phyloP scores from a whole-genome alignment of 2,329 filamentous ascomycete genomes.

The Colletotrichum scovillei region DNA sequence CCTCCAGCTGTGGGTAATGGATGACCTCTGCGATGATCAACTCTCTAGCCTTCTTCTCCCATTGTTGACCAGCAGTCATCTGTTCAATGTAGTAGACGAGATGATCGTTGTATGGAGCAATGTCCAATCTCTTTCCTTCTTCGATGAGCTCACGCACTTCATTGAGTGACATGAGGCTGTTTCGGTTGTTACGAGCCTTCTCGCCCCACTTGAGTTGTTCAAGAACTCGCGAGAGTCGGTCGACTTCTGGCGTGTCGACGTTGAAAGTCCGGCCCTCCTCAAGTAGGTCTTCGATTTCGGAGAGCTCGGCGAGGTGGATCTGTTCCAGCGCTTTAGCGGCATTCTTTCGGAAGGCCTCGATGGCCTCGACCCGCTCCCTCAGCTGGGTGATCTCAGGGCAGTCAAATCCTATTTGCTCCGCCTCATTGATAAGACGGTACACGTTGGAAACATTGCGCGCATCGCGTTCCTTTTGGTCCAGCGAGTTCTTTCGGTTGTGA shows the following conservation, averaged over 20 bases:
- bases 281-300: constrained; percentile 89
- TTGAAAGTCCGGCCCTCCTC: constrained; percentile 91
- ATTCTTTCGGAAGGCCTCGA: constrained; percentile 84
- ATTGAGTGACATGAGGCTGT: constrained; percentile 75
- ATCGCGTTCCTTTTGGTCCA: constrained; percentile 87
- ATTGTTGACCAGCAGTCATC: constrained; percentile 80
- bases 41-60: constrained; percentile 94
- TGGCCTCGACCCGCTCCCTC: constrained; percentile 85
- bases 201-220: constrained; percentile 92
- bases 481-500: constrained; percentile 70
- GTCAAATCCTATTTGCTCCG: constrained; percentile 90
- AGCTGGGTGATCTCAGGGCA: constrained; percentile 90
- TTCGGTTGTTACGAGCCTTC: constrained; percentile 74
- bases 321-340: constrained; percentile 78
- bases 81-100: constrained; percentile 82
- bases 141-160: constrained; percentile 85
- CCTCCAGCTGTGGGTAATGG: constrained; percentile 94
- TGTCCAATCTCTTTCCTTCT: constrained; percentile 80
- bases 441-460: constrained; percentile 91
- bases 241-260: constrained; percentile 90
- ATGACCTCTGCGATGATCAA: constrained; percentile 91
- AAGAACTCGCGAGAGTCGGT: constrained; percentile 81
- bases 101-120: constrained; percentile 84
- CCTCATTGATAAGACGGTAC: constrained; percentile 83
- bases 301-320: constrained; percentile 70